phyloP scores from a whole-genome alignment of 768 basidiomycete species.

The Postia placenta region DNA sequence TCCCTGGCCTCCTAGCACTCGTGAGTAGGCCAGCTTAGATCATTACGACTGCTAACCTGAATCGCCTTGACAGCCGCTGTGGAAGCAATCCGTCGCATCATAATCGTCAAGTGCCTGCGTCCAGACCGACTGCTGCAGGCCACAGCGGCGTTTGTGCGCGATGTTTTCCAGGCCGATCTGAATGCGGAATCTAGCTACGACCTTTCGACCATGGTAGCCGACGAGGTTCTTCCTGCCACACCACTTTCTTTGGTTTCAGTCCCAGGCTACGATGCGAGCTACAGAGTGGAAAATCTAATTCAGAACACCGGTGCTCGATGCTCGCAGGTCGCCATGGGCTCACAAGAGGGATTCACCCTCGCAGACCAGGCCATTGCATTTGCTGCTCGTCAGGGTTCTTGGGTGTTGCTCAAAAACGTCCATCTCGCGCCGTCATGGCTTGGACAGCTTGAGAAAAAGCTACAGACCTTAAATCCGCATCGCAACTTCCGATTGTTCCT shows the following conservation, averaged over 20 bases:
- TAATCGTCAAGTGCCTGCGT: slow-evolving; percentile 85
- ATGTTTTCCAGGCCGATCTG: slow-evolving; percentile 79
- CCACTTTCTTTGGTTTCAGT: slow-evolving; percentile 91
- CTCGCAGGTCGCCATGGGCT: slow-evolving; percentile 95
- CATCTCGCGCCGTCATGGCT: slow-evolving; percentile 96
- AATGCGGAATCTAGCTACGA: slow-evolving; percentile 68
- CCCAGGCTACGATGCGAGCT: slow-evolving; percentile 97
- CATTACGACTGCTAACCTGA: no score
- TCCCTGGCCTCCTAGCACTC: slow-evolving; percentile 72
- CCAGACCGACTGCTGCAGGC: slow-evolving; percentile 89
- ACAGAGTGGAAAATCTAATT: slow-evolving; percentile 85
- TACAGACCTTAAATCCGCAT: slow-evolving; percentile 87
- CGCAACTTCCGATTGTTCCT: slow-evolving; percentile 94
- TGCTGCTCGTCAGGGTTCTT: slow-evolving; percentile 88
- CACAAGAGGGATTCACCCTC: slow-evolving; percentile 92
- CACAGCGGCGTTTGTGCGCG: slow-evolving; percentile 65
- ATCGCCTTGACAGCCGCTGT: slow-evolving; percentile 45
- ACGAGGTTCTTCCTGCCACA: slow-evolving; percentile 75
- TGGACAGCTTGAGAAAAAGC: slow-evolving; percentile 90
- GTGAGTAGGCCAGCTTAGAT: slow-evolving; percentile 61
- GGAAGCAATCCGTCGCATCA: slow-evolving; percentile 67
- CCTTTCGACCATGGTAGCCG: slow-evolving; percentile 66
- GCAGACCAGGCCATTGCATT: slow-evolving; percentile 95
- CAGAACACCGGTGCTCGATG: slow-evolving; percentile 73
- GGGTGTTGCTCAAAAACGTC: slow-evolving; percentile 97